These are phyloP conservation scores for Zygoascus flipseniorum DNA, from an alignment of 805 yeast genomes.

Conservation along the genomic window DNA sequence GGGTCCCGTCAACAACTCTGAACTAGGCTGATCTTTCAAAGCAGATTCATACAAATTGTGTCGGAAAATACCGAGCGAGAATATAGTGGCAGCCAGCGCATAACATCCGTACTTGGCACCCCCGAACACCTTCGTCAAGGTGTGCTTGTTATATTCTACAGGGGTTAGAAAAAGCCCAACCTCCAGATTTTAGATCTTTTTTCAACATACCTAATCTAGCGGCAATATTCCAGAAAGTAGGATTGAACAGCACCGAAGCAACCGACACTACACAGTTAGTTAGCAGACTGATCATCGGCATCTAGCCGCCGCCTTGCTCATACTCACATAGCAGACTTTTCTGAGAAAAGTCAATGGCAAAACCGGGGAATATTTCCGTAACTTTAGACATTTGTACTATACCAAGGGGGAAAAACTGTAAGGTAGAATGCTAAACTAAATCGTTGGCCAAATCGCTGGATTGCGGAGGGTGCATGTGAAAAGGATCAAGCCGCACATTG, in stretches of 20 bases:
- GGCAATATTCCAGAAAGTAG: constrained; percentile 89
- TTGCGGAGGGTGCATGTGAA: neutral
- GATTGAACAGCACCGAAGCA: constrained; percentile 76
- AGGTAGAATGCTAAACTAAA: neutral
- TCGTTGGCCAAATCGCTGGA: neutral
- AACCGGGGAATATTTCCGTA: neutral
- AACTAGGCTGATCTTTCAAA: constrained; percentile 59
- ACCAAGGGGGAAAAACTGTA: neutral
- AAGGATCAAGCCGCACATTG: neutral
- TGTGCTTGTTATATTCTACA: constrained; percentile 42
- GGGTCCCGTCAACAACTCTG: constrained; percentile 38
- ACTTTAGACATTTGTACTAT: neutral
- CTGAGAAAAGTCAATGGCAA: constrained; percentile 9
- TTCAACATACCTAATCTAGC: constrained; percentile 51
- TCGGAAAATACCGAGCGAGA: constrained; percentile 74
- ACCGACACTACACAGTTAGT: constrained; percentile 36
- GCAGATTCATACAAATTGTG: constrained; percentile 69
- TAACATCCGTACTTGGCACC: constrained; percentile 72
- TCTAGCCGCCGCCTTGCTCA: neutral
- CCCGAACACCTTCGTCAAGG: constrained; percentile 66
- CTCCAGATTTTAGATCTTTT: neutral
- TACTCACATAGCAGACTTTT: constrained; percentile 9
- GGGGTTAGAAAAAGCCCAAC: neutral
- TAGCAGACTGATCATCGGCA: neutral
- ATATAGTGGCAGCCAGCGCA: constrained; percentile 70